Evolutionary conservation across 192 early-diverging fungal genomes (phyloP), one percentile per base, ranked within the genome.

Genomic region (Coemansia sp.): DNA sequence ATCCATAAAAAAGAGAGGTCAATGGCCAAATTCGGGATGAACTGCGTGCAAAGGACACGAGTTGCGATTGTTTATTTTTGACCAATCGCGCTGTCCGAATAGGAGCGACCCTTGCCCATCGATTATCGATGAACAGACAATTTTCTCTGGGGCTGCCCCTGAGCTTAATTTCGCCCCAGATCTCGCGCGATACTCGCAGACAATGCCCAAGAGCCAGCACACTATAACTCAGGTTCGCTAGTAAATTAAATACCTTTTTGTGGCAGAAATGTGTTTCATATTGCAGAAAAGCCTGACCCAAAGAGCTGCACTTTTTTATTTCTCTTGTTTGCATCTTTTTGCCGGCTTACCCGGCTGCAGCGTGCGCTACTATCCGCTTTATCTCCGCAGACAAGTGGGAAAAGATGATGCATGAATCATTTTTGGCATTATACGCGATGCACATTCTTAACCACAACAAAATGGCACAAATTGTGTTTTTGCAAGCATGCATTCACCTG

Each of bases 361-460:
- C 15, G 41, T n/a, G 15, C 41, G 41, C 4, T n/a, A n/a, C 41
- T 45, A 15, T 19, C 15, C 17, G 48, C 48, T 47, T 17, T 12
- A 49, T 8, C 48, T 15, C 17, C 19, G 19, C 48, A 19, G 48
- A 15, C 17, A 49, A 49, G 41, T n/a, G 11, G 41, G 21, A 49
- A 17, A 19, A 7, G 12, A n/a, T 23, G 32, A 9, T 58, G 57
- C 57, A 58, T 35, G 22, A 38, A 35, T 10, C 10, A 57, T 5
- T 7, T 39, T 32, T 57, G 48, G n/a, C 48, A 49, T 49, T 49
- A 49, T 49, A 22, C 48, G 25, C 7, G 57, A 41, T 58, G 57
- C 57, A 38, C 17, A 58, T 41, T 58, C 57, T 38, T 35, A 38
- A 58, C 37, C 57, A 58, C 57, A 58, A 41, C 57, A 9, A 43